phyloP scores from a whole-genome alignment of 345 rosid species.

The Abelmoschus esculentus region DNA sequence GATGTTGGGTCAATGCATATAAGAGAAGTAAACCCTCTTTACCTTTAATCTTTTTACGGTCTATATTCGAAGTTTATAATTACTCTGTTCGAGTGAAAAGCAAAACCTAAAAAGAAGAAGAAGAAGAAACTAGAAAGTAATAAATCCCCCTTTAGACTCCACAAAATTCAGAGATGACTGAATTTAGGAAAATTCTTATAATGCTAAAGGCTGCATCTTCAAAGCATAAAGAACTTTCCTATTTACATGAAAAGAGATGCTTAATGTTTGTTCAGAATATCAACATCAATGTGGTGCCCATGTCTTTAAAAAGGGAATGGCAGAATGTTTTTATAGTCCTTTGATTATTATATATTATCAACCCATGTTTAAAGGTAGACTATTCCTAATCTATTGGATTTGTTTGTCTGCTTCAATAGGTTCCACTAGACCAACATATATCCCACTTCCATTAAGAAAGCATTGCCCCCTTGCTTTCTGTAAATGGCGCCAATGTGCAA shows the following conservation, averaged over 20 bases:
- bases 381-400: conserved; percentile 23
- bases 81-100: neutral
- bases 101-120: neutral
- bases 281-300: neutral
- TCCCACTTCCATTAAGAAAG: conserved; percentile 7
- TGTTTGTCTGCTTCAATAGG: conserved; percentile 7
- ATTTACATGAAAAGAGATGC: conserved; percentile 15
- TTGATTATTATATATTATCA: neutral
- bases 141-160: too few species aligned
- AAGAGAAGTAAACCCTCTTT: conserved; percentile 43
- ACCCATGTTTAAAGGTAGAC: conserved; percentile 10
- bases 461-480: conserved; percentile 5
- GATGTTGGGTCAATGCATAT: conserved; percentile 96
- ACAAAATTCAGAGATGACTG: neutral
- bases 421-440: neutral
- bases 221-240: neutral
- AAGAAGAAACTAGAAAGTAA: too few species aligned
- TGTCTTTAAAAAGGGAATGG: neutral
- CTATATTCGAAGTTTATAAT: too few species aligned
- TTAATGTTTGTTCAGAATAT: conserved; percentile 4
- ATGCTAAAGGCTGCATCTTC: neutral
- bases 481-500: conserved; percentile 16
- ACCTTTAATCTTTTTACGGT: neutral
- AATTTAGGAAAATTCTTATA: neutral
- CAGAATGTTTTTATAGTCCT: neutral